Conservation (phyloP, 805 yeast genomes). For the Metschnikowia borealis region DNA sequence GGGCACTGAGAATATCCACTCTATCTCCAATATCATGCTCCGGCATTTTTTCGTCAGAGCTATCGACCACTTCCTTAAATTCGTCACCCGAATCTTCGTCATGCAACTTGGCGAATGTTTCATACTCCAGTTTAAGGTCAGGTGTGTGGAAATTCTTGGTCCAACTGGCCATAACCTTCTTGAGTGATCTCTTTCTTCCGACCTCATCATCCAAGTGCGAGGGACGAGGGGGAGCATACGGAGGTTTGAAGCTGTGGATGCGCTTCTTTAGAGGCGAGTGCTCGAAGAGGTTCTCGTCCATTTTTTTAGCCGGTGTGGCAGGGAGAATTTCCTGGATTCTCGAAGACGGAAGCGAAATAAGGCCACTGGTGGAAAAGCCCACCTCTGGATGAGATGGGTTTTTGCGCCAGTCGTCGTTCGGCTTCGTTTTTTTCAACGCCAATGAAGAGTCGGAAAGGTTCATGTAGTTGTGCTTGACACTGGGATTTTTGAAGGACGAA, state of each 20-base stretch:
- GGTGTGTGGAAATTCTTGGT: constrained; percentile 28
- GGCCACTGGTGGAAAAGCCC: constrained; percentile 51
- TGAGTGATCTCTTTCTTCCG: constrained; percentile 32
- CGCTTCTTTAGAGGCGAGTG: constrained; percentile 1
- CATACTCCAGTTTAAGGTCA: constrained; percentile 3
- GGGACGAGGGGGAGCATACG: not conserved
- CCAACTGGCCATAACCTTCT: constrained; percentile 41
- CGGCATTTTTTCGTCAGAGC: not conserved
- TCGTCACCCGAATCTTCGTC: constrained; percentile 13
- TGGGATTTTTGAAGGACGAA: constrained; percentile 1
- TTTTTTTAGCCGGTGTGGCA: constrained; percentile 63
- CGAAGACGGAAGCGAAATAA: constrained; percentile 49
- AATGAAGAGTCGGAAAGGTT: constrained; percentile 38
- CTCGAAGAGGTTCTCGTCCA: constrained; percentile 27
- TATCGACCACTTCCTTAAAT: constrained; percentile 16
- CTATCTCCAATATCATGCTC: constrained; percentile 27
- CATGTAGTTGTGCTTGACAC: constrained; percentile 32
- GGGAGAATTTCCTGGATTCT: constrained; percentile 48
- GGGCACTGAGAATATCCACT: constrained; percentile 63
- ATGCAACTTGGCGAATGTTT: not conserved
- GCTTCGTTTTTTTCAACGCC: constrained; percentile 32
- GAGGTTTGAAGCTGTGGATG: not conserved
- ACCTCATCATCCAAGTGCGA: constrained; percentile 16
- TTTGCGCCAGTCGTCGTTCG: constrained; percentile 1
- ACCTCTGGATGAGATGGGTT: constrained; percentile 2